phyloP scores from a whole-genome alignment of 73 alveolate species.

The Uronychia setigera region DNA sequence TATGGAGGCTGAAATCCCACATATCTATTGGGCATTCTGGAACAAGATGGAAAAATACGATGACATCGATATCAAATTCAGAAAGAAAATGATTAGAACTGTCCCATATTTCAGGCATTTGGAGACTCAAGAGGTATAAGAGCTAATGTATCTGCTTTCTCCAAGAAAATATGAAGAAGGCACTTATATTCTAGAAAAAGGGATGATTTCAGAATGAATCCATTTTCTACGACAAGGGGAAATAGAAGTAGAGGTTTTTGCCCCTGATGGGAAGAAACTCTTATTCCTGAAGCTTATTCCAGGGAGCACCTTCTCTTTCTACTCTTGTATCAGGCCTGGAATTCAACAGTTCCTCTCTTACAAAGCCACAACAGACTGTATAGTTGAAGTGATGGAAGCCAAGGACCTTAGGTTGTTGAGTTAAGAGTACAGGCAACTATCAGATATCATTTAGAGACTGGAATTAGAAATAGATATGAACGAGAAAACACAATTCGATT shows the following conservation, averaged over 20 bases:
- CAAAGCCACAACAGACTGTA: conserved; percentile 58
- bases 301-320: conserved; percentile 61
- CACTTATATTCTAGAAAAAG: conserved; percentile 47
- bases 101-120: conserved; percentile 43
- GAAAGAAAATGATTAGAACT: conserved; percentile 47
- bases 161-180: conserved; percentile 53
- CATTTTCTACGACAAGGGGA: conserved; percentile 45
- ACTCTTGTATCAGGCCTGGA: conserved; percentile 30
- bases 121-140: conserved; percentile 26
- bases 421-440: conserved; percentile 38
- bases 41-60: conserved; percentile 25
- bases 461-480: conserved; percentile 48
- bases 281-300: conserved; percentile 41
- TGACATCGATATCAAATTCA: conserved; percentile 47
- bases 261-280: conserved; percentile 20
- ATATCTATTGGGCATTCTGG: conserved; percentile 28
- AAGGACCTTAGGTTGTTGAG: conserved; percentile 47
- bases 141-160: conserved; percentile 44
- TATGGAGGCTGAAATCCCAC: conserved; percentile 40
- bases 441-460: conserved; percentile 43
- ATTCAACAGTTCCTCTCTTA: conserved; percentile 52
- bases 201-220: conserved; percentile 46
- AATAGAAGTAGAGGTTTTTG: conserved; percentile 30
- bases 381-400: conserved; percentile 42
- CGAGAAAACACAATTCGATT: conserved; percentile 61